phyloP scores from a whole-genome alignment of 202 grass and related monocot genomes.

The Carex arenaria region DNA sequence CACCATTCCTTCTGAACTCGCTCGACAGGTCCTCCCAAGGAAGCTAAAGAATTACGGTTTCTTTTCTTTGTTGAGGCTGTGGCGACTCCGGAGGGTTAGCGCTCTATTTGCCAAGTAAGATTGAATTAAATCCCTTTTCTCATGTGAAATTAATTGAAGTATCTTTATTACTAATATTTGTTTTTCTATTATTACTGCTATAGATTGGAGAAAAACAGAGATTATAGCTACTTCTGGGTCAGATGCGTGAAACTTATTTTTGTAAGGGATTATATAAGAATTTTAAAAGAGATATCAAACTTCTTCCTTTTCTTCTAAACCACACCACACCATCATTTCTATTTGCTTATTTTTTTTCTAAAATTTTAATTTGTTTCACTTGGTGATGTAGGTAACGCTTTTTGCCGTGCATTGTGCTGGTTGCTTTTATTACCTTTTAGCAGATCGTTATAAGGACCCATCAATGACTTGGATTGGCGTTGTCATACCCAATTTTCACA shows the following conservation, averaged over 20 bases:
- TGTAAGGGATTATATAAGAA: slow-evolving; percentile 44
- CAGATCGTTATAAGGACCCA: slow-evolving; percentile 72
- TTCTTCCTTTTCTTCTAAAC: no score
- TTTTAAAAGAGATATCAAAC: not conserved
- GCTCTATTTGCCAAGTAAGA: slow-evolving; percentile 88
- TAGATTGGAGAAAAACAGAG: slow-evolving; percentile 93
- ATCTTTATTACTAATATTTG: slow-evolving; percentile 15
- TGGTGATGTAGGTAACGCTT: slow-evolving; percentile 68
- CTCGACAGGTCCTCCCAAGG: slow-evolving; percentile 53
- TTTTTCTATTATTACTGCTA: not conserved
- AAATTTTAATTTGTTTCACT: slow-evolving; percentile 12
- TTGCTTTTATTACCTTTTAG: slow-evolving; percentile 96
- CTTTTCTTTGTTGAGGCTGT: slow-evolving; percentile 94
- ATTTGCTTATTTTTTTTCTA: not conserved
- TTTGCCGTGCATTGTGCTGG: slow-evolving; percentile 93
- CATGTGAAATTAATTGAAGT: not conserved
- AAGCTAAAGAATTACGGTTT: slow-evolving; percentile 72
- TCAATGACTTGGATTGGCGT: slow-evolving; percentile 69
- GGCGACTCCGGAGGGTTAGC: slow-evolving; percentile 98
- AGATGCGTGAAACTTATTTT: slow-evolving; percentile 92
- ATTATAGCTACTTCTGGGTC: slow-evolving; percentile 99
- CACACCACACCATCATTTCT: not conserved
- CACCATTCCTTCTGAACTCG: slow-evolving; percentile 75
- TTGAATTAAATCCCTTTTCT: not conserved
- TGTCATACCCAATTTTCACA: slow-evolving; percentile 77